A percentile compares a stretch with the other conserved stretches of the same genome.
phyloP scores from a whole-genome alignment of 257 asterid species.

The Solanum neorickii region DNA sequence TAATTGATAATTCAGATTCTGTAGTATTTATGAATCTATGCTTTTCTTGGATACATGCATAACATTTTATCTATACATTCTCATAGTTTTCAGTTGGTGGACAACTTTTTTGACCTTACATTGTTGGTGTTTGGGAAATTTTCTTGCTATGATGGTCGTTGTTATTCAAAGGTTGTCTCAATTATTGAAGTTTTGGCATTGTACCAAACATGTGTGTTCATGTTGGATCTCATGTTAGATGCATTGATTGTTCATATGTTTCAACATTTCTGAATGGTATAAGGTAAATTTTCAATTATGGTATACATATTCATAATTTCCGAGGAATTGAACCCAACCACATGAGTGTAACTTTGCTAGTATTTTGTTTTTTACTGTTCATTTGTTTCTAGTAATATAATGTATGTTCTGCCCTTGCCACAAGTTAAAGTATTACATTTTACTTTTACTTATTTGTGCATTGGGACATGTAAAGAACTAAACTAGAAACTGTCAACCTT shows the following conservation, averaged over 20 bases:
- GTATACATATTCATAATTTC: background rate
- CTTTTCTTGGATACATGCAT: background rate
- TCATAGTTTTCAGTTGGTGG: background rate
- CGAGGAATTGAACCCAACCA: background rate
- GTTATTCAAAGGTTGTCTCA: conserved; percentile 4
- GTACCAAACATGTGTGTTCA: background rate
- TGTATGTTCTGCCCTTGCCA: background rate
- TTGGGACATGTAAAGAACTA: background rate
- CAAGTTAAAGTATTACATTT: background rate
- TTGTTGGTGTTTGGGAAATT: conserved; percentile 1
- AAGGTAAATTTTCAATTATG: background rate
- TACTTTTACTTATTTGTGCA: background rate
- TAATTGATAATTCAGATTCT: background rate
- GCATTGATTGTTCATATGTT: background rate
- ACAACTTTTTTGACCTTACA: background rate
- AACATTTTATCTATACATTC: background rate
- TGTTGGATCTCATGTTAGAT: conserved; percentile 7
- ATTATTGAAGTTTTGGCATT: background rate
- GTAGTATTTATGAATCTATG: background rate
- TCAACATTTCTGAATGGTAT: background rate
- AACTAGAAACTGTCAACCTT: background rate
- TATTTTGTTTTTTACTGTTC: background rate
- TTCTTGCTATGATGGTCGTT: background rate
- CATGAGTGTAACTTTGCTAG: background rate
- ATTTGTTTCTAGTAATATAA: background rate